A percentile compares a stretch with the other conserved stretches of the same genome.
phyloP scores from a whole-genome alignment of 2,329 filamentous ascomycete genomes.

The Biscogniauxia marginata region DNA sequence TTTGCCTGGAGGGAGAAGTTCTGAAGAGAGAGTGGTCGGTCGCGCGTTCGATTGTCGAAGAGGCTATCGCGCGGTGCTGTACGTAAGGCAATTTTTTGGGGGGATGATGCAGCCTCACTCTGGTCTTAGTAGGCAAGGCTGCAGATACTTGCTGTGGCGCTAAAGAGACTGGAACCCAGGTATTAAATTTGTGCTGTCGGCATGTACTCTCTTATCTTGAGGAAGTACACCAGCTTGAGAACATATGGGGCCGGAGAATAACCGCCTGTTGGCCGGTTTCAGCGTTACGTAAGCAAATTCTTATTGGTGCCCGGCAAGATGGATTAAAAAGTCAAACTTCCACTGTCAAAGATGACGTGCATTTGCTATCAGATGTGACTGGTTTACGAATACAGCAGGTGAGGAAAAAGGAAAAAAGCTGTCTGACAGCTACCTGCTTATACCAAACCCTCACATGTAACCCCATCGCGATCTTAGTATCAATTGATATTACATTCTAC shows the following conservation, averaged over 20 bases:
- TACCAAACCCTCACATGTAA: not conserved
- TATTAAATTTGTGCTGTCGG: conserved; percentile 6
- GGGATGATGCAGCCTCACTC: conserved; percentile 18
- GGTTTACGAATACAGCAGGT: not conserved
- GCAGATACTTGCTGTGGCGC: conserved; percentile 4
- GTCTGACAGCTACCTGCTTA: too few species aligned
- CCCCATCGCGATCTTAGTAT: not conserved
- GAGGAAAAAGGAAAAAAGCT: not conserved
- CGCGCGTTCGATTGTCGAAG: conserved; percentile 24
- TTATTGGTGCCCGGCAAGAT: conserved; percentile 7
- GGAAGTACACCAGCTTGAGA: conserved; percentile 1
- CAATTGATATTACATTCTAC: not conserved
- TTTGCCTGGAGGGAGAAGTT: conserved; percentile 9
- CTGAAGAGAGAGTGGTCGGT: conserved; percentile 23
- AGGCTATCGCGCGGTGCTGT: not conserved
- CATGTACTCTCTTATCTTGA: not conserved
- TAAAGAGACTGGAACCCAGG: too few species aligned
- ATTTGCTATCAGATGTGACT: not conserved
- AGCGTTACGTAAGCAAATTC: conserved; percentile 24
- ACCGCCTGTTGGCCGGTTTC: conserved; percentile 9
- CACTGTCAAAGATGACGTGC: not conserved
- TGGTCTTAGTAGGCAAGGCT: conserved; percentile 15
- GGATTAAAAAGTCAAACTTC: conserved; percentile 11
- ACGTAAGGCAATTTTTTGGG: not conserved
- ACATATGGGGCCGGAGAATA: conserved; percentile 10